A percentile compares a stretch with the other conserved stretches of the same genome.
phyloP scores from a whole-genome alignment of 129 eudicot genomes.

The Apium graveolens region DNA sequence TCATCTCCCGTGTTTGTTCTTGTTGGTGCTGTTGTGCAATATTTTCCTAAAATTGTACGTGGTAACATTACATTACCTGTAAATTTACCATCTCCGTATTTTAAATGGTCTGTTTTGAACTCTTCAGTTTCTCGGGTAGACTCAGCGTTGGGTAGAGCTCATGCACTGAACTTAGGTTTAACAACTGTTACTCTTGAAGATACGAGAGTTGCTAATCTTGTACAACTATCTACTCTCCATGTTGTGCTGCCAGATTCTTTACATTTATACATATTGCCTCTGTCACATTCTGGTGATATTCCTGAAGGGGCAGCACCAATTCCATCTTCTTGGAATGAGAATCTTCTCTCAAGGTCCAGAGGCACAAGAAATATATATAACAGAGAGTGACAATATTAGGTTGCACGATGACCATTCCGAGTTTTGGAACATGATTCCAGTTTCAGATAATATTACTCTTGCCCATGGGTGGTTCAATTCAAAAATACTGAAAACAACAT shows the following conservation, averaged over 20 bases:
- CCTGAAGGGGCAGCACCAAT: slow-evolving; percentile 29
- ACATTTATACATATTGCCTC: slow-evolving; percentile 35
- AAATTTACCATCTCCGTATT: slow-evolving; percentile 46
- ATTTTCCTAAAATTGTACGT: slow-evolving; percentile 41
- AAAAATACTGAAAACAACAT: slow-evolving; percentile 30
- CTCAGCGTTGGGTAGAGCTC: slow-evolving; percentile 27
- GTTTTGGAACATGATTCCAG: slow-evolving; percentile 36
- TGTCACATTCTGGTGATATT: slow-evolving; percentile 37
- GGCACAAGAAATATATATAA: slow-evolving; percentile 41
- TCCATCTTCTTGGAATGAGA: slow-evolving; percentile 37
- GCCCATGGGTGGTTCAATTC: slow-evolving; percentile 22
- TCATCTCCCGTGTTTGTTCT: slow-evolving; percentile 60
- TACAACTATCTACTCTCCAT: slow-evolving; percentile 45
- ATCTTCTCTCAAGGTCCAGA: slow-evolving; percentile 42
- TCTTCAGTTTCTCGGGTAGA: slow-evolving; percentile 50
- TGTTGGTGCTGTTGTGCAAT: slow-evolving; percentile 43
- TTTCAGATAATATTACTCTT: slow-evolving; percentile 23
- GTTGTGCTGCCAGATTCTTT: slow-evolving; percentile 50
- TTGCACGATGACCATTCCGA: slow-evolving; percentile 35
- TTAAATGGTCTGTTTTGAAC: slow-evolving; percentile 41
- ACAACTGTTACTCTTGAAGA: slow-evolving; percentile 48
- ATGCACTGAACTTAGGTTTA: slow-evolving; percentile 37
- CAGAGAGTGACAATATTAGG: slow-evolving; percentile 42
- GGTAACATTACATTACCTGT: slow-evolving; percentile 40
- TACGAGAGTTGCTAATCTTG: slow-evolving; percentile 46